phyloP scores from a whole-genome alignment of 768 basidiomycete species.

The Russula ochroleuca region DNA sequence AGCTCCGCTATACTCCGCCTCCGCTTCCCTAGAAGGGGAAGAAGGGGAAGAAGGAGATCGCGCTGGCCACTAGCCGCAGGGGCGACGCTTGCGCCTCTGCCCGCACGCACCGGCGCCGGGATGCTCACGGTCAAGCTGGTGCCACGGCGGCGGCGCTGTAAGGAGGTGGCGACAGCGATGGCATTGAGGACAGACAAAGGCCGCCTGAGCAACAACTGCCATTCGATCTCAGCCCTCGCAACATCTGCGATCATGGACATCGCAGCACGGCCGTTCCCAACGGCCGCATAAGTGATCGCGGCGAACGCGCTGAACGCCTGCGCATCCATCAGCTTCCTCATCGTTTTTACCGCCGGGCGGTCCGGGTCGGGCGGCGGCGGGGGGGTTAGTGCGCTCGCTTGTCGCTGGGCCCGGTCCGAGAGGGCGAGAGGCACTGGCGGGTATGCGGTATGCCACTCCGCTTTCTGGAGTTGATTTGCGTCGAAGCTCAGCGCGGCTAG shows the following conservation, averaged over 20 bases:
- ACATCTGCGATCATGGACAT: slow-evolving; percentile 12
- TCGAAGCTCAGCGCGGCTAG: slow-evolving; percentile 22
- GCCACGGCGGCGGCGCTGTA: neutral
- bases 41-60: neutral
- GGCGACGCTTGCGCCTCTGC: neutral
- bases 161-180: neutral
- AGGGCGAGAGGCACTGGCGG: neutral
- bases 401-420: neutral
- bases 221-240: slow-evolving; percentile 15
- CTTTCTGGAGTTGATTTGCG: slow-evolving; percentile 13
- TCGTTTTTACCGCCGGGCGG: no score
- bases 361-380: neutral
- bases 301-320: slow-evolving; percentile 11
- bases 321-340: neutral
- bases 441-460: slow-evolving; percentile 14
- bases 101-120: neutral
- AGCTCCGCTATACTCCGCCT: neutral
- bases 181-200: neutral
- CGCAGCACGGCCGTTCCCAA: slow-evolving; percentile 2
- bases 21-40: neutral
- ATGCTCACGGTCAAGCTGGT: no score
- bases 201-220: slow-evolving; percentile 14
- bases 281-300: neutral
- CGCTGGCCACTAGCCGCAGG: neutral
- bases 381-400: neutral